A percentile compares a stretch with the other conserved stretches of the same genome.
phyloP scores from a whole-genome alignment of 352 stramenopile species.

The Plasmopara muralis region DNA sequence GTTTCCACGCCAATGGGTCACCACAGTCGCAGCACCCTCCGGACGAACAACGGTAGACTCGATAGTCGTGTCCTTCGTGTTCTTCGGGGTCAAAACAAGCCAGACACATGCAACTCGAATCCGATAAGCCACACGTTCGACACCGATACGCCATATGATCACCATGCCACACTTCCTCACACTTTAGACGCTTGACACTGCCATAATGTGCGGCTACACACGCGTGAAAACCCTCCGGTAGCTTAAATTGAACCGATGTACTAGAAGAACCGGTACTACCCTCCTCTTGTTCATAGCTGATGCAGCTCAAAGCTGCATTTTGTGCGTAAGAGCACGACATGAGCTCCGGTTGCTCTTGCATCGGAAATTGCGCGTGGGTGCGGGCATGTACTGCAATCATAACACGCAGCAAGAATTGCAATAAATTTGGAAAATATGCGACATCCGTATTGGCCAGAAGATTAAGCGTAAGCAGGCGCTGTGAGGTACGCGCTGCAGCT shows the following conservation, averaged over 20 bases:
- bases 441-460: slow-evolving; percentile 18
- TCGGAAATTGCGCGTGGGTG: slow-evolving; percentile 15
- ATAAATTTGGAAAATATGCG: slow-evolving; percentile 35
- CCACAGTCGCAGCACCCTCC: slow-evolving; percentile 80
- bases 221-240: slow-evolving; percentile 33
- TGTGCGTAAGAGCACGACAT: slow-evolving; percentile 18
- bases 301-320: slow-evolving; percentile 31
- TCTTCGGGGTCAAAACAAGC: slow-evolving; percentile 71
- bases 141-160: slow-evolving; percentile 85
- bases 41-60: slow-evolving; percentile 75
- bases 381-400: slow-evolving; percentile 43
- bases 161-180: slow-evolving; percentile 82
- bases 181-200: slow-evolving; percentile 68
- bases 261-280: not conserved
- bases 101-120: slow-evolving; percentile 85
- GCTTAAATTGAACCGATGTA: slow-evolving; percentile 22
- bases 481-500: slow-evolving; percentile 23
- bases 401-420: slow-evolving; percentile 63
- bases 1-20: slow-evolving; percentile 70
- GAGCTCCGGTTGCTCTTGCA: slow-evolving; percentile 2
- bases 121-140: slow-evolving; percentile 71
- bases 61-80: slow-evolving; percentile 75
- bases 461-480: slow-evolving; percentile 33
- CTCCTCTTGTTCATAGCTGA: slow-evolving; percentile 33
- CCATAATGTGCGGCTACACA: slow-evolving; percentile 52